Conservation (phyloP, 2,329 filamentous ascomycete genomes). For the Ceratocystis eucalypticola region DNA sequence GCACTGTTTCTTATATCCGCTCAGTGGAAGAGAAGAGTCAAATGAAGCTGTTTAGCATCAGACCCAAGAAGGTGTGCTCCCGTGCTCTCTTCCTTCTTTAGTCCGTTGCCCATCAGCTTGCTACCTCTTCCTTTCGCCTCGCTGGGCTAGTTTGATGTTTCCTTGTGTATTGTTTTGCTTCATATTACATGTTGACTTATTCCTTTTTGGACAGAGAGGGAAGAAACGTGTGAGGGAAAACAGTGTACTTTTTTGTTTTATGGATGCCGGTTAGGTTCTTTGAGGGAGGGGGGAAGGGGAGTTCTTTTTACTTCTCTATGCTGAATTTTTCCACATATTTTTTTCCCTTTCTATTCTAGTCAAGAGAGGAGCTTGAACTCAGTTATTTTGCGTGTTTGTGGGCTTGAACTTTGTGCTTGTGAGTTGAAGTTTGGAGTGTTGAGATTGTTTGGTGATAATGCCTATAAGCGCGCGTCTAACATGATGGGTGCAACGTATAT, state of each 20-base stretch:
- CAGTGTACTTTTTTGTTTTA: neutral
- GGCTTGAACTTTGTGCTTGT: neutral
- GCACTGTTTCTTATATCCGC: neutral
- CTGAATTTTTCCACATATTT: neutral
- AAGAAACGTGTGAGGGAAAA: neutral
- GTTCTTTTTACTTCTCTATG: neutral
- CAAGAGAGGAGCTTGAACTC: neutral
- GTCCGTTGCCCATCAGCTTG: neutral
- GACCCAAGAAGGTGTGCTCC: neutral
- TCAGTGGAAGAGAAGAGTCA: neutral
- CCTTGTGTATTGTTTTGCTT: neutral
- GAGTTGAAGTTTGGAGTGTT: neutral
- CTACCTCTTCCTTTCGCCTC: neutral
- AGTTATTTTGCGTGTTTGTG: neutral
- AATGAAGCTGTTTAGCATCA: neutral
- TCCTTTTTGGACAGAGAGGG: neutral
- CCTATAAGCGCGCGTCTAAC: neutral
- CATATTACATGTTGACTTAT: neutral
- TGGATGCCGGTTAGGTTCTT: neutral
- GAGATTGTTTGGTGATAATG: neutral
- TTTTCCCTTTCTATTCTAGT: neutral
- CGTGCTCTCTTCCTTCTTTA: neutral
- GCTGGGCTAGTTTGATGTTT: constrained; percentile 2
- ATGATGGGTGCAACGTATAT: neutral
- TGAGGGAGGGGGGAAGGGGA: neutral